Evolutionary conservation across 2,329 filamentous ascomycete species (phyloP).

Genomic region (Diaporthe caulivora): DNA sequence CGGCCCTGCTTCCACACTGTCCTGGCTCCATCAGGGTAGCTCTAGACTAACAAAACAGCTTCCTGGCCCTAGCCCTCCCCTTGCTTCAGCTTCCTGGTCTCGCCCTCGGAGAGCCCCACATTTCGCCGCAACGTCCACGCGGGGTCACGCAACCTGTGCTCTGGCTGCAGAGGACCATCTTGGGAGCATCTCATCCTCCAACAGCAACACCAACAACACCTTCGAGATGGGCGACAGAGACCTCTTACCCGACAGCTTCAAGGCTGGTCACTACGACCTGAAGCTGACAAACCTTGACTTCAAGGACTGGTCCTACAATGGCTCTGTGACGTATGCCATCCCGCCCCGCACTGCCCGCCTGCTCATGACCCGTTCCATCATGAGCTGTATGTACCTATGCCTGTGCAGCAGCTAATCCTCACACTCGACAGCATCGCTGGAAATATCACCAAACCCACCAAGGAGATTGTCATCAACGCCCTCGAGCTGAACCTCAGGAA

Average conservation of each 20-base stretch:
- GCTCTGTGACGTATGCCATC: constrained; percentile 72
- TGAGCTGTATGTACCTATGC: neutral
- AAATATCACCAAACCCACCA: constrained; percentile 78
- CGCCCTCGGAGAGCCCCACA: constrained; percentile 19
- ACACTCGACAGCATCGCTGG: constrained; percentile 73
- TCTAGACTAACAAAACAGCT: constrained; percentile 1
- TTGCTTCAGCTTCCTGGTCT: constrained; percentile 22
- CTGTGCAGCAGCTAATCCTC: constrained; percentile 6
- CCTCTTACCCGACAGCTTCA: constrained; percentile 74
- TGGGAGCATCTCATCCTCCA: constrained; percentile 45
- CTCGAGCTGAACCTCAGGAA: constrained; percentile 83
- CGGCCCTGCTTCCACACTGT: neutral
- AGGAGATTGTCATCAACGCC: constrained; percentile 85
- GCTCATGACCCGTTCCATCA: neutral
- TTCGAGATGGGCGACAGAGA: constrained; percentile 70
- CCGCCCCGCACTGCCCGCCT: constrained; percentile 27
- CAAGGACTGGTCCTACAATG: constrained; percentile 80
- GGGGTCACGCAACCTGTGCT: constrained; percentile 38
- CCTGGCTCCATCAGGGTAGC: neutral
- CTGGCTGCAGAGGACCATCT: constrained; percentile 32
- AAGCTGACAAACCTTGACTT: constrained; percentile 88
- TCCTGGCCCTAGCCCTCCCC: constrained; percentile 4
- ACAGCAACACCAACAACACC: constrained; percentile 4
- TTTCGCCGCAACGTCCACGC: constrained; percentile 22
- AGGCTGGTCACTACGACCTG: constrained; percentile 87